Evolutionary conservation across 2,329 filamentous ascomycete species (phyloP).

Genomic region (Nothomitra cinnamomea): DNA sequence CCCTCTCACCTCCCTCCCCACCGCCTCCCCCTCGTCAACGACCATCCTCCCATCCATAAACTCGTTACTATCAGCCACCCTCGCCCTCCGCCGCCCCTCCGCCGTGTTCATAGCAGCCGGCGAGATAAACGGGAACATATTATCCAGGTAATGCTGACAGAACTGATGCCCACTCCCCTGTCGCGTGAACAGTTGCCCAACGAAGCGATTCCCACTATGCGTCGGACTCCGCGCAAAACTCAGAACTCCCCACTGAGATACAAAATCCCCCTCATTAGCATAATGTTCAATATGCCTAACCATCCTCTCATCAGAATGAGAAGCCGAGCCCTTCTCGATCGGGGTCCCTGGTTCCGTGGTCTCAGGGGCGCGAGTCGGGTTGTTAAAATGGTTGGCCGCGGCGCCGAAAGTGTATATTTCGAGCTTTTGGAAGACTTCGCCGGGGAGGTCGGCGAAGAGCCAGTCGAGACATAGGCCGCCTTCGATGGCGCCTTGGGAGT

Average conservation of each 20-base stretch:
- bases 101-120: slow-evolving; percentile 18
- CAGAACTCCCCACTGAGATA: slow-evolving; percentile 57
- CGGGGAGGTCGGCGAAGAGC: slow-evolving; percentile 18
- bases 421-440: slow-evolving; percentile 40
- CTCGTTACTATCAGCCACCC: slow-evolving; percentile 30
- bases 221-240: slow-evolving; percentile 39
- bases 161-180: slow-evolving; percentile 21
- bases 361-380: slow-evolving; percentile 26
- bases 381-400: slow-evolving; percentile 7
- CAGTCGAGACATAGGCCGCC: slow-evolving; percentile 58
- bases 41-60: slow-evolving; percentile 45
- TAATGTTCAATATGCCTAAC: slow-evolving; percentile 69
- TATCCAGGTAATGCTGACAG: slow-evolving; percentile 43
- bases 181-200: slow-evolving; percentile 30
- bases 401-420: slow-evolving; percentile 5
- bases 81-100: slow-evolving; percentile 20
- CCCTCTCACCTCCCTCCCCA: slow-evolving; percentile 14
- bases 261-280: slow-evolving; percentile 55
- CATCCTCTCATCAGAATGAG: too few species aligned
- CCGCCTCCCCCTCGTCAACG: slow-evolving; percentile 18
- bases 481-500: slow-evolving; percentile 64
- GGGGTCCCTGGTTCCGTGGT: slow-evolving; percentile 3
- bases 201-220: slow-evolving; percentile 28
- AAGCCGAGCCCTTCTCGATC: too few species aligned
- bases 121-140: slow-evolving; percentile 35